Conservation (phyloP, 2,329 filamentous ascomycete species). For the Penicillium paneum region DNA sequence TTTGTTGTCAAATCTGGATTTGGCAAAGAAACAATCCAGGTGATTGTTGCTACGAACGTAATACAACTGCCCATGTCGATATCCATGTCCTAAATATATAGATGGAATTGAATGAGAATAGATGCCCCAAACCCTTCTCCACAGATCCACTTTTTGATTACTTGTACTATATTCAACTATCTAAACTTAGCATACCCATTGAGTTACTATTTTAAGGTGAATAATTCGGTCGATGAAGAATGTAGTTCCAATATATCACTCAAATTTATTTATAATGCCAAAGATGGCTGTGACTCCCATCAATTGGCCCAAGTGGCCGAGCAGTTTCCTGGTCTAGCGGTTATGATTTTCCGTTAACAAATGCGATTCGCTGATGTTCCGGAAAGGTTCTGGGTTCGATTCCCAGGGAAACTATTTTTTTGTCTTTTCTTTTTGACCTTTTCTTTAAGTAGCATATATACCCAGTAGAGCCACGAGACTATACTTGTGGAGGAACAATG, state of each 20-base stretch:
- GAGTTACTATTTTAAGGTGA: not conserved
- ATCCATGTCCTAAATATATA: not conserved
- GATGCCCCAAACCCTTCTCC: too few relatives aligned
- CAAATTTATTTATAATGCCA: not conserved
- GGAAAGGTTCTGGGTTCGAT: constrained; percentile 14
- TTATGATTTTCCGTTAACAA: constrained; percentile 14
- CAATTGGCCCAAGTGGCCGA: not conserved
- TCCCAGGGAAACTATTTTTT: constrained; percentile 12
- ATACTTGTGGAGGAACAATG: not conserved
- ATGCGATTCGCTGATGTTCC: constrained; percentile 2
- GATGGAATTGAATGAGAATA: not conserved
- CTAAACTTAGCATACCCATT: not conserved
- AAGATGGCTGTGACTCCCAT: not conserved
- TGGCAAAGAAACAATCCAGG: not conserved
- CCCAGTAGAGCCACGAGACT: not conserved
- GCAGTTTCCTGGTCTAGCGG: constrained; percentile 11
- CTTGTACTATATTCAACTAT: too few relatives aligned
- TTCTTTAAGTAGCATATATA: not conserved
- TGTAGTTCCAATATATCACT: not conserved
- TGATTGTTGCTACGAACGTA: not conserved
- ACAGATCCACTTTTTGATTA: not conserved
- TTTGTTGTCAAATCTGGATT: not conserved
- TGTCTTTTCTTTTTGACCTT: not conserved
- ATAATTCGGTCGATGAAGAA: not conserved
- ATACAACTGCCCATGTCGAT: not conserved